Evolutionary conservation across 1,284 basidiomycete species (phyloP).

Genomic region (Tetrapyrgos nigripes): DNA sequence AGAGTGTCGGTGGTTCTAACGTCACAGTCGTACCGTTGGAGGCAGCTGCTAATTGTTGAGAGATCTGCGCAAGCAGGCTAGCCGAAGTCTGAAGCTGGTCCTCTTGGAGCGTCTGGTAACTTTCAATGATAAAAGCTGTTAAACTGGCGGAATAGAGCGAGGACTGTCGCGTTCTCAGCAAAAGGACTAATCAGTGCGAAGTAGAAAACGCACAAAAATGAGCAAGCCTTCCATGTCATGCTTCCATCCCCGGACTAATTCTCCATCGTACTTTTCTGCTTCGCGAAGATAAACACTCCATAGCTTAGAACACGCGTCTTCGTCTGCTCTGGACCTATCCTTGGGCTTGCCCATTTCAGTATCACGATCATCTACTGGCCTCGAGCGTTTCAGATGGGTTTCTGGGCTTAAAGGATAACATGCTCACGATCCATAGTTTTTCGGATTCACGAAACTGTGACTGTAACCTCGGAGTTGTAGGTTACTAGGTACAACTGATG

Average conservation of each 20-base stretch:
- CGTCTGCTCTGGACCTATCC: not conserved
- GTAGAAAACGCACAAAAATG: slow-evolving; percentile 3
- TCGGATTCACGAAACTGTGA: too few relatives aligned
- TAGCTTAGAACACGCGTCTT: not conserved
- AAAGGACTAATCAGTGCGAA: not conserved
- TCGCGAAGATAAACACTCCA: not conserved
- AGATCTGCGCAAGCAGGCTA: slow-evolving; percentile 3
- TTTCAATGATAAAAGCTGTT: slow-evolving; percentile 11
- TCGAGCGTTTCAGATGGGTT: too few relatives aligned
- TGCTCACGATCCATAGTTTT: too few relatives aligned
- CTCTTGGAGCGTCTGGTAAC: slow-evolving; percentile 7
- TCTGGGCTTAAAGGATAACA: too few relatives aligned
- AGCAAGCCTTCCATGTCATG: slow-evolving; percentile 5
- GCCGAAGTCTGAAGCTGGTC: slow-evolving; percentile 1
- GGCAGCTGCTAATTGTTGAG: slow-evolving; percentile 1
- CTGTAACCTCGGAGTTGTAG: too few relatives aligned
- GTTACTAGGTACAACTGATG: too few relatives aligned
- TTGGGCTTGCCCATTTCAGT: not conserved
- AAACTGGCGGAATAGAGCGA: slow-evolving; percentile 10
- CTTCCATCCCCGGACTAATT: not conserved
- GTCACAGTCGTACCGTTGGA: not conserved
- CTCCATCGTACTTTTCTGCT: not conserved
- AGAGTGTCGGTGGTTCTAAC: not conserved
- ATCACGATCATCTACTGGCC: not conserved
- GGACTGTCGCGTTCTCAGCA: not conserved